Percentiles rank a stretch among this genome's conserved stretches.
Evolutionary conservation across 176 grass and related monocot species (phyloP).

Genomic region (Aegilops umbellulata): DNA sequence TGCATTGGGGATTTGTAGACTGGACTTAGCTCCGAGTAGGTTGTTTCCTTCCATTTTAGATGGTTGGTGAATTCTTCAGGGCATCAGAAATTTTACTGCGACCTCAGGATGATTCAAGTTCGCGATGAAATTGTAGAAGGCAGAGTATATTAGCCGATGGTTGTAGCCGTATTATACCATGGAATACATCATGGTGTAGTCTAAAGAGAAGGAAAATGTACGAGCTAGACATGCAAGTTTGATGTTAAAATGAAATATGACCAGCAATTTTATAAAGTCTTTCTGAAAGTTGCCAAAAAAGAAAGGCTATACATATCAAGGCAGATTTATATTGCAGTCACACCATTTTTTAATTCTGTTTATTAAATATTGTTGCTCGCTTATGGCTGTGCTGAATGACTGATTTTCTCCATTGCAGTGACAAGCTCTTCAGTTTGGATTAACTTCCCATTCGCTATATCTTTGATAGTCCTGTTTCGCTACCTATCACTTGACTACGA

Average conservation of each 20-base stretch:
- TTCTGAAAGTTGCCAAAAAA: not conserved
- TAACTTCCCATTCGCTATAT: constrained; percentile 77
- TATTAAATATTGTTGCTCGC: not conserved
- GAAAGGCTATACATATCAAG: not conserved
- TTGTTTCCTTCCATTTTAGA: not conserved
- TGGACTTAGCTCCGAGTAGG: not conserved
- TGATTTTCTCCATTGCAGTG: constrained; percentile 54
- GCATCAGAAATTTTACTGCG: not conserved
- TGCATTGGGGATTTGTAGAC: not conserved
- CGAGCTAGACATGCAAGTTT: not conserved
- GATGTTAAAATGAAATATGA: not conserved
- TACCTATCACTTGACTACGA: constrained; percentile 85
- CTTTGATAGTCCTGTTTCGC: constrained; percentile 65
- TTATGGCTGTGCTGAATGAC: not conserved
- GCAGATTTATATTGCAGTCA: not conserved
- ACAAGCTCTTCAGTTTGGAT: constrained; percentile 97
- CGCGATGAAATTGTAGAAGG: not conserved
- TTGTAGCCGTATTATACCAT: not conserved
- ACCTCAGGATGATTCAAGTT: not conserved
- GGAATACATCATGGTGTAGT: not conserved
- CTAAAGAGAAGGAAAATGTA: not conserved
- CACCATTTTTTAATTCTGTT: not conserved
- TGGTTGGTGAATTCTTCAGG: not conserved
- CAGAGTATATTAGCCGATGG: not conserved
- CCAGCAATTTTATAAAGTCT: not conserved